Conservation (phyloP, 2,329 filamentous ascomycete genomes). For the Botrytis squamosa region DNA sequence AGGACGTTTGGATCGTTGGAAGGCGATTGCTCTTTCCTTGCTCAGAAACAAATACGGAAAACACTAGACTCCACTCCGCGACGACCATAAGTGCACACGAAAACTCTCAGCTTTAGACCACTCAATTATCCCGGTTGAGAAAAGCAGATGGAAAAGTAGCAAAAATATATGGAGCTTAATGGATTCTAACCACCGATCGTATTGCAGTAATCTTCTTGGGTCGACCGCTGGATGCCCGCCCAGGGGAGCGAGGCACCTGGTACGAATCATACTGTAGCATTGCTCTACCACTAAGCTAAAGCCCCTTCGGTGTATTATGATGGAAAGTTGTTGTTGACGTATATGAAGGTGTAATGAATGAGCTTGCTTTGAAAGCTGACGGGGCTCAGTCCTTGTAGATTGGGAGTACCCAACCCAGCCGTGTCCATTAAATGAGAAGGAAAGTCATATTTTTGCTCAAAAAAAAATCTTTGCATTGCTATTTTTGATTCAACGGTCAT, state of each 20-base stretch:
- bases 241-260: neutral
- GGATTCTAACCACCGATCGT: neutral
- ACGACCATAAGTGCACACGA: too few relatives aligned
- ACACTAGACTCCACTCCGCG: too few relatives aligned
- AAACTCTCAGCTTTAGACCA: too few relatives aligned
- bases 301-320: neutral
- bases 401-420: too few relatives aligned
- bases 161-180: neutral
- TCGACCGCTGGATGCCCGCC: neutral
- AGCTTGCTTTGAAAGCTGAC: neutral
- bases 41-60: too few relatives aligned
- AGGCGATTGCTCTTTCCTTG: neutral
- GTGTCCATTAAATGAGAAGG: neutral
- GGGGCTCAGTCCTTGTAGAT: neutral
- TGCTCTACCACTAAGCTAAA: neutral
- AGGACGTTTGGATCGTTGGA: too few relatives aligned
- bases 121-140: too few relatives aligned
- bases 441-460: too few relatives aligned
- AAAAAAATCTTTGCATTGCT: too few relatives aligned
- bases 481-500: too few relatives aligned
- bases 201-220: neutral
- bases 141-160: neutral
- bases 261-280: neutral
- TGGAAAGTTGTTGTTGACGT: rapidly evolving
- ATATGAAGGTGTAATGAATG: neutral